Evolutionary conservation across 1,139 yeast genomes (phyloP).

Genomic region (Blastobotrys illinoisensis): DNA sequence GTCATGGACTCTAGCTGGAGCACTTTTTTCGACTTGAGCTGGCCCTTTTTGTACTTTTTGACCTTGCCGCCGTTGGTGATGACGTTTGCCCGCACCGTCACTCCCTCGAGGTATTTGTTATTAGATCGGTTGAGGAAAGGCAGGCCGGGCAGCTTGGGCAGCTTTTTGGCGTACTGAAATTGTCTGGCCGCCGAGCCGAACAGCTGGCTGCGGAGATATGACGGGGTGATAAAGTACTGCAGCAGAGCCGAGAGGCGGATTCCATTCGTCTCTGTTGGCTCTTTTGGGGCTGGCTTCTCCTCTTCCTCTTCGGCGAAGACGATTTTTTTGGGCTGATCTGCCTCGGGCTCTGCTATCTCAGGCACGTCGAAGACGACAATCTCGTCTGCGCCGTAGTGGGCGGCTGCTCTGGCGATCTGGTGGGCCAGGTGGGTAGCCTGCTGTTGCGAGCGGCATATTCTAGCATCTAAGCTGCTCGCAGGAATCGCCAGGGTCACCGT

Average conservation of each 20-base stretch:
- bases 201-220: conserved; percentile 62
- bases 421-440: conserved; percentile 71
- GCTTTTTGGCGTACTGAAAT: conserved; percentile 59
- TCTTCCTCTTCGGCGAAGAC: conserved; percentile 25
- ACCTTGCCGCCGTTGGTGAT: conserved; percentile 33
- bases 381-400: conserved; percentile 65
- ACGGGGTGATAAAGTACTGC: conserved; percentile 83
- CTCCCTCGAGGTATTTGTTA: conserved; percentile 52
- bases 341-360: conserved; percentile 30
- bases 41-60: conserved; percentile 31
- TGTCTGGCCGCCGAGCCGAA: conserved; percentile 45
- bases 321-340: conserved; percentile 21
- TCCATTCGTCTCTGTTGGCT: conserved; percentile 32
- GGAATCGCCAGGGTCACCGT: conserved; percentile 22
- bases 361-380: conserved; percentile 51
- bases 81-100: conserved; percentile 55
- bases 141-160: conserved; percentile 67
- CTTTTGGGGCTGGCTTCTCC: conserved; percentile 13
- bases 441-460: conserved; percentile 57
- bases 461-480: conserved; percentile 56
- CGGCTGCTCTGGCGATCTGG: conserved; percentile 73
- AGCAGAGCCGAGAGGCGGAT: conserved; percentile 62
- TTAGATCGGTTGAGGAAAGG: conserved; percentile 58
- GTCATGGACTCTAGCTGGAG: conserved; percentile 39
- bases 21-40: conserved; percentile 28